These are phyloP conservation scores for Tetraselmis striata DNA, from an alignment of 139 green algal genomes.

Conservation along the genomic window DNA sequence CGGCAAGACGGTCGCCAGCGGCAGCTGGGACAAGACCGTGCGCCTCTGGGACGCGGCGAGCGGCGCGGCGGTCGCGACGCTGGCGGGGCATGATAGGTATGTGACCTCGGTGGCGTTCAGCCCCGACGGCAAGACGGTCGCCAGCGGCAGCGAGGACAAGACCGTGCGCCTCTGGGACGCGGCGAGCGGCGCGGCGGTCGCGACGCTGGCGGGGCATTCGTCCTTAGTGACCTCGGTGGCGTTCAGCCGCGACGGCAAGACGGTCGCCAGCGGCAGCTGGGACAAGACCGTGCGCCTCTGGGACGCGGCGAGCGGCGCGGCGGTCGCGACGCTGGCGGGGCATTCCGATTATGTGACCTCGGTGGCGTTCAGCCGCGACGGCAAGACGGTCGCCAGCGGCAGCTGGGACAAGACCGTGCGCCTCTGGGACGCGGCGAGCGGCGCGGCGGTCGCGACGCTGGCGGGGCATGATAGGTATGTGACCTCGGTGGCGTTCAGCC, in stretches of 20 bases:
- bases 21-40: too few relatives aligned
- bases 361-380: conserved; percentile 9
- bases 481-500: not conserved
- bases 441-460: not conserved
- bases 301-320: conserved; percentile 41
- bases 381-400: conserved; percentile 8
- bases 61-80: too few relatives aligned
- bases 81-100: too few relatives aligned
- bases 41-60: too few relatives aligned
- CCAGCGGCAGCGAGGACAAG: too few relatives aligned
- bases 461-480: not conserved
- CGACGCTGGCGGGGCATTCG: too few relatives aligned
- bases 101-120: too few relatives aligned
- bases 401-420: conserved; percentile 10
- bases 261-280: conserved; percentile 75
- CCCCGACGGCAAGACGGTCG: too few relatives aligned
- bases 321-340: not conserved
- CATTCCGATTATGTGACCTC: conserved; percentile 6
- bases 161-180: too few relatives aligned
- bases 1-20: too few relatives aligned
- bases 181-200: too few relatives aligned
- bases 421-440: conserved; percentile 9
- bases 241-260: conserved; percentile 87
- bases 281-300: conserved; percentile 92
- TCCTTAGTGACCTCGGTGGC: too few relatives aligned